A percentile compares a stretch with the other conserved stretches of the same genome.
phyloP scores from a whole-genome alignment of 805 yeast genomes.

The Priceomyces haplophilus region DNA sequence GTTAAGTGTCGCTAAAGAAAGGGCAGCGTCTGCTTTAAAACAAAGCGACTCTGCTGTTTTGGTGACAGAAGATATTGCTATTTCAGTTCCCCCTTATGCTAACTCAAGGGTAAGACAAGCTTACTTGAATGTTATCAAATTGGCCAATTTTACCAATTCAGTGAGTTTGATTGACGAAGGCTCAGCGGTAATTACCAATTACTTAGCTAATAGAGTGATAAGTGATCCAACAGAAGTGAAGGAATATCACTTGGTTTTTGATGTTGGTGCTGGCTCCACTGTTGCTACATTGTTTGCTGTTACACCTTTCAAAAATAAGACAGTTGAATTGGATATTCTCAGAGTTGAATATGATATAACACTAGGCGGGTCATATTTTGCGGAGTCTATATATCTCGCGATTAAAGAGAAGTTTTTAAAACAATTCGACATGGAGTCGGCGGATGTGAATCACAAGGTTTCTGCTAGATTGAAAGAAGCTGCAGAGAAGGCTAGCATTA shows the following conservation, averaged over 20 bases:
- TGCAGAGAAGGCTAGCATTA: conserved; percentile 84
- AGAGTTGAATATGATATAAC: conserved; percentile 67
- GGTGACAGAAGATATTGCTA: conserved; percentile 60
- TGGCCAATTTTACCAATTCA: conserved; percentile 60
- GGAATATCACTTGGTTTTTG: conserved; percentile 71
- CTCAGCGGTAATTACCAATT: conserved; percentile 83
- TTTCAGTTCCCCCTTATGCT: conserved; percentile 76
- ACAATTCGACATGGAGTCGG: conserved; percentile 32
- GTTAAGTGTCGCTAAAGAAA: conserved; percentile 56
- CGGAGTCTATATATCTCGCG: conserved; percentile 59
- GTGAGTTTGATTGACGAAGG: conserved; percentile 84
- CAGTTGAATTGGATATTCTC: conserved; percentile 55
- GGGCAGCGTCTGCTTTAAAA: conserved; percentile 63
- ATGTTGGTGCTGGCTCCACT: conserved; percentile 91
- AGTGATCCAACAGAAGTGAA: conserved; percentile 32
- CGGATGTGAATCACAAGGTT: conserved; percentile 54
- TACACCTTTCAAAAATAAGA: conserved; percentile 40
- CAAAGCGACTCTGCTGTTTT: conserved; percentile 48
- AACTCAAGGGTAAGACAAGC: conserved; percentile 65
- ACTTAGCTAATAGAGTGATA: conserved; percentile 53
- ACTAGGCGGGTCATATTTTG: conserved; percentile 76
- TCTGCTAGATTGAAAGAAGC: conserved; percentile 69
- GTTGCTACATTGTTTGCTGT: conserved; percentile 80
- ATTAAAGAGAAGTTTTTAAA: conserved; percentile 58
- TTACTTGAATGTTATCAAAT: conserved; percentile 63